These are phyloP conservation scores for Carex arenaria DNA, from an alignment of 202 grass and related monocot species.

Conservation along the genomic window DNA sequence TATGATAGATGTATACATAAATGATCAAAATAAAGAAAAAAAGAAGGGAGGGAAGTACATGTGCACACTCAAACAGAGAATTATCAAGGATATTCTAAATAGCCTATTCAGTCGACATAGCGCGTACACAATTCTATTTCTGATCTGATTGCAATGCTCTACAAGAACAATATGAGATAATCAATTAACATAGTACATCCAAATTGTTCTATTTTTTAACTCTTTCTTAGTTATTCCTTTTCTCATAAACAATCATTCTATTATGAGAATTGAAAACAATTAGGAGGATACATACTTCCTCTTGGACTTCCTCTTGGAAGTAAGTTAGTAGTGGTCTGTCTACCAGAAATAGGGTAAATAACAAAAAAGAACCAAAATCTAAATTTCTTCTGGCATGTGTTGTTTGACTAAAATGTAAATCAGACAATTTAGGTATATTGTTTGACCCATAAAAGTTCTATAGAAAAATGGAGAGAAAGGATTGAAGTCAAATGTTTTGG, in stretches of 20 bases:
- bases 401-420: conserved; percentile 6
- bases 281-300: not conserved
- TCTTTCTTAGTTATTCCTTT: not conserved
- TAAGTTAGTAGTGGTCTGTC: not conserved
- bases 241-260: not conserved
- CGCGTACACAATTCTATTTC: too few relatives aligned
- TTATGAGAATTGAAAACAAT: not conserved
- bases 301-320: not conserved
- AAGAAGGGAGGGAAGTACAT: too few relatives aligned
- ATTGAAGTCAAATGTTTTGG: not conserved
- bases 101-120: too few relatives aligned
- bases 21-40: too few relatives aligned
- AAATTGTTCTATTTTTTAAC: not conserved
- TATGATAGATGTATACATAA: too few relatives aligned
- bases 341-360: not conserved
- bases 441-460: not conserved
- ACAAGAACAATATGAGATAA: too few relatives aligned
- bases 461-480: not conserved
- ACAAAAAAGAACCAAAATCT: not conserved
- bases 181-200: too few relatives aligned
- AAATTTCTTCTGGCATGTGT: not conserved
- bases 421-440: not conserved
- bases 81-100: too few relatives aligned
- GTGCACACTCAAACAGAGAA: too few relatives aligned
- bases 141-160: too few relatives aligned